Conservation (phyloP, 2,329 filamentous ascomycete genomes). For the Fusarium heterosporum region DNA sequence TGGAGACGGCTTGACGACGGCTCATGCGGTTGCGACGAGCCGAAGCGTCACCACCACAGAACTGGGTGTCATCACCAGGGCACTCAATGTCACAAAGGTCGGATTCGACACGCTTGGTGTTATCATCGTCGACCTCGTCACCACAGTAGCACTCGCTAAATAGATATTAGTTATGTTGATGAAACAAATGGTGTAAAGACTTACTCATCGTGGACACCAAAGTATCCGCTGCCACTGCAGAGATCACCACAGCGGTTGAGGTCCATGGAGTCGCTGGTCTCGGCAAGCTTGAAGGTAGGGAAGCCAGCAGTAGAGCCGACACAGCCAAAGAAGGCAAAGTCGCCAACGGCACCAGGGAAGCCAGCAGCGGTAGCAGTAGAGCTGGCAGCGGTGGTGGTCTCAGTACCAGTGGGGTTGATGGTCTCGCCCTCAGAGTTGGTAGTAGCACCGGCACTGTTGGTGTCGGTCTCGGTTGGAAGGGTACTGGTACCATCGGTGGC, state of each 20-base stretch:
- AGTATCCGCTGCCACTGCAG: conserved; percentile 42
- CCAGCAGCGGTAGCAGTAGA: conserved; percentile 35
- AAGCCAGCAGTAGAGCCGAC: conserved; percentile 37
- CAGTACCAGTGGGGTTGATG: conserved; percentile 36
- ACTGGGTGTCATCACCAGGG: conserved; percentile 38
- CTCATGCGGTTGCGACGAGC: conserved; percentile 29
- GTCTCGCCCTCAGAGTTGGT: conserved; percentile 19
- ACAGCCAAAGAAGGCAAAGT: conserved; percentile 48
- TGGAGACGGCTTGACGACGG: conserved; percentile 37
- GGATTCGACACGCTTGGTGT: conserved; percentile 19
- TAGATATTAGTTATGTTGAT: background rate
- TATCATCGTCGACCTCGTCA: conserved; percentile 19
- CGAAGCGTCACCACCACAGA: conserved; percentile 40
- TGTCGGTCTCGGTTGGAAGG: background rate
- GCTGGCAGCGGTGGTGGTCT: conserved; percentile 44
- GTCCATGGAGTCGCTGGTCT: conserved; percentile 32
- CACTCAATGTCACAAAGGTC: conserved; percentile 36
- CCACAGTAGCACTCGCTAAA: conserved; percentile 42
- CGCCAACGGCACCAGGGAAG: conserved; percentile 34
- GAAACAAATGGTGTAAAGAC: background rate
- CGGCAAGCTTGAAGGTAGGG: conserved; percentile 40
- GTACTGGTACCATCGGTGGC: background rate
- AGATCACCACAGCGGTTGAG: conserved; percentile 45
- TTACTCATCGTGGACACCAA: conserved; percentile 46
- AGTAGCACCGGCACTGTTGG: conserved; percentile 7